These are phyloP conservation scores for Fusarium odoratissimum DNA, from an alignment of 2,329 filamentous ascomycete genomes.

Conservation along the genomic window DNA sequence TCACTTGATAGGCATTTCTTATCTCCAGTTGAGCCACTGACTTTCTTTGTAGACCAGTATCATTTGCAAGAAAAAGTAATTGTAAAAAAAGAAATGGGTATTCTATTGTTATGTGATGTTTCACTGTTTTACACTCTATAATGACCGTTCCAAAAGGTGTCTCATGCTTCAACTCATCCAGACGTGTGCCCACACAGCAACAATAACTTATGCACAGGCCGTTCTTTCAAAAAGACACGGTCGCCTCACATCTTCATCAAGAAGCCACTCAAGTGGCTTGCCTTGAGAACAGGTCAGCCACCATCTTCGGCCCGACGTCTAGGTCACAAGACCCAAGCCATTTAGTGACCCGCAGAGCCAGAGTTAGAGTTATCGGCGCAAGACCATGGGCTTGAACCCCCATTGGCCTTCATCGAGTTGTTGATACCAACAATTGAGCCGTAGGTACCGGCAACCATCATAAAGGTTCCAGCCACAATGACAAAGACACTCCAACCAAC, in stretches of 20 bases:
- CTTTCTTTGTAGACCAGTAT: neutral
- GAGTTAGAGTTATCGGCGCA: slow-evolving; percentile 58
- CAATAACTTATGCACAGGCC: neutral
- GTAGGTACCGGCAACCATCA: slow-evolving; percentile 59
- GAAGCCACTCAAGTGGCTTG: neutral
- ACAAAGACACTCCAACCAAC: slow-evolving; percentile 28
- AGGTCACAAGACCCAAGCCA: rapidly evolving
- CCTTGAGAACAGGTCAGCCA: neutral
- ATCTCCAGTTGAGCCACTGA: neutral
- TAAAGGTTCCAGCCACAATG: slow-evolving; percentile 46
- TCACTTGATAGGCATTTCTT: rapidly evolving
- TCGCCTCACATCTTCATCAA: neutral
- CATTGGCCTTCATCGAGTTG: slow-evolving; percentile 49
- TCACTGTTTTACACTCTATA: neutral
- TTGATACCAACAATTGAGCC: slow-evolving; percentile 53
- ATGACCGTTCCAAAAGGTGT: neutral
- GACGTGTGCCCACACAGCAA: neutral
- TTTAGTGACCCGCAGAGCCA: slow-evolving; percentile 9
- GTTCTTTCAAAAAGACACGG: neutral
- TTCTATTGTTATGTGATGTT: neutral
- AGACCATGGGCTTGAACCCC: slow-evolving; percentile 54
- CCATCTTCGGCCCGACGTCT: neutral
- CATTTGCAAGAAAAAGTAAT: neutral
- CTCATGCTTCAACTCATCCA: neutral
- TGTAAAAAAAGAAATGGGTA: neutral